Evolutionary conservation across 1,139 yeast genomes (phyloP).

Genomic region (Saccharomyces uvarum): DNA sequence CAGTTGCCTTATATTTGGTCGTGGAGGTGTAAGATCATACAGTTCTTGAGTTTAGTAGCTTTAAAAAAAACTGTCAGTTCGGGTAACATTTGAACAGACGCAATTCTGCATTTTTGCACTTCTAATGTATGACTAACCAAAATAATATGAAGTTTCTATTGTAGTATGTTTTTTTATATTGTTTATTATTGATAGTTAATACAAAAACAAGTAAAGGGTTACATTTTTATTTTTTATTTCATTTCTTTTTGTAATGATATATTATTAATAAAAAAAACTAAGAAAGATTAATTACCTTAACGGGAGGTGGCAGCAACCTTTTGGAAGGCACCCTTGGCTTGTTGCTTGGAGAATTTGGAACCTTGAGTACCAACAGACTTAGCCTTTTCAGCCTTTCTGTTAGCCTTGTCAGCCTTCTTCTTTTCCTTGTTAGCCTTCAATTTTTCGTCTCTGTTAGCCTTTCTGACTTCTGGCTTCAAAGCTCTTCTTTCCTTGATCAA

Average conservation of each 20-base stretch:
- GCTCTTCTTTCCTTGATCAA: slow-evolving; percentile 96
- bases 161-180: background rate
- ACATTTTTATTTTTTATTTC: slow-evolving; percentile 10
- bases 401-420: slow-evolving; percentile 87
- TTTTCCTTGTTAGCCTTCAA: slow-evolving; percentile 88
- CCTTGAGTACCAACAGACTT: slow-evolving; percentile 69
- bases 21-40: background rate
- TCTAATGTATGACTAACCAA: background rate
- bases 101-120: background rate
- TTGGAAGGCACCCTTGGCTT: slow-evolving; percentile 90
- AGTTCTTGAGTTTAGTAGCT: background rate
- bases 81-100: background rate
- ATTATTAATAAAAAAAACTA: background rate
- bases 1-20: background rate
- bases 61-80: background rate
- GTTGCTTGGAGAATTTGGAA: slow-evolving; percentile 69
- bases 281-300: slow-evolving; percentile 38
- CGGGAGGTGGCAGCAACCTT: slow-evolving; percentile 94
- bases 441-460: slow-evolving; percentile 93
- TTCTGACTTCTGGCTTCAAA: slow-evolving; percentile 93
- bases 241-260: slow-evolving; percentile 9
- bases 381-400: slow-evolving; percentile 92
- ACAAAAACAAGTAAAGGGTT: slow-evolving; percentile 14
- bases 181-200: background rate
- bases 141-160: background rate